Evolutionary conservation across 495 filamentous ascomycete genomes (phyloP), one percentile per base, ranked within the genome.

Genomic region (Evansstolkia leycettana): DNA sequence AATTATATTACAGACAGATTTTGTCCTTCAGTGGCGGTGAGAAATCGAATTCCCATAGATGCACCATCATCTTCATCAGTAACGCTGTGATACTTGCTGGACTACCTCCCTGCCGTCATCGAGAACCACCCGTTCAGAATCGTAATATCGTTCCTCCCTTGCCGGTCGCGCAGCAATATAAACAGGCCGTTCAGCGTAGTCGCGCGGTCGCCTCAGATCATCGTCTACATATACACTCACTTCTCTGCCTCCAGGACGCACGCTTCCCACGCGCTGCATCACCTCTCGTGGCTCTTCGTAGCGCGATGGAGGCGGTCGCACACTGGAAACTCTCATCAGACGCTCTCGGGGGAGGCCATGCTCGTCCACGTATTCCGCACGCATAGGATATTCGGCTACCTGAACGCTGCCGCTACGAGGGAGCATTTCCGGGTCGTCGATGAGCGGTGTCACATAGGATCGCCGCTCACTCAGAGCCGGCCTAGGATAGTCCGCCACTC

Each of bases 291-390:
- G 58, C 20, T 65, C 48, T 39, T 79, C 73, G 42, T 80, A 80
- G 24, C 71, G 69, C 18, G 63, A 39, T 19, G 55, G 45, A 28
- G 64, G 62, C 2, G 76, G 76, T 34, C 73, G 69, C 14, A 76
- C 70, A 50, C 75, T 81, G 7, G 67, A 42, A 18, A 72, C 59
- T 37, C 75, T 59, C 16, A 75, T 45, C n/a, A 73, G 48, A 34
- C 72, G 69, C 25, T 77, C 72, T 12, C 66, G 60, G 9, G 71
- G 56, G 5, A 58, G 26, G 19, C 67, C 63, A 10, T 48, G 42
- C 34, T 71, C 65, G 33, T 69, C 64, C 31, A 63, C 47, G 34
- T 62, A 62, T 14, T 48, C 46, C 12, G 49, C 37, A 20, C 48
- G 64, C 6, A 54, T 40, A 18, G 57, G 15, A 42, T 69, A 71